Percentiles rank a stretch among this genome's conserved stretches.
Evolutionary conservation across 164 flowering plant species (phyloP).

Genomic region (Magnolia officinalis): DNA sequence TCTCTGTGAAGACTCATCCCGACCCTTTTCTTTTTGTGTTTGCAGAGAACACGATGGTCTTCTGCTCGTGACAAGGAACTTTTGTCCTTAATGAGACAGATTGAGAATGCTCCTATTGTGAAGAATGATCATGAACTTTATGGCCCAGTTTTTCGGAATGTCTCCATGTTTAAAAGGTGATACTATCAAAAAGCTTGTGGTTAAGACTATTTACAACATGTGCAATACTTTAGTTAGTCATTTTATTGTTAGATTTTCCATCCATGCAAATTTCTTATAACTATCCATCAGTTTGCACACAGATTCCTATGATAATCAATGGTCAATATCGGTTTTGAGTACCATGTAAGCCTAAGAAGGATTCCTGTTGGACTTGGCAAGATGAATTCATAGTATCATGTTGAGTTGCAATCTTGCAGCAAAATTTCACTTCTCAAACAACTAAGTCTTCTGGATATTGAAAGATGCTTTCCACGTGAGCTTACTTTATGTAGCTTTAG

Average conservation of each 20-base stretch:
- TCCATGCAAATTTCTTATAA: too few species aligned
- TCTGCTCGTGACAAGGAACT: conserved; percentile 10
- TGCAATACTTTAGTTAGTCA: not conserved
- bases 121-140: conserved; percentile 6
- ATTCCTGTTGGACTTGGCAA: too few species aligned
- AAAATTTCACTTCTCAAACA: not conserved
- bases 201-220: not conserved
- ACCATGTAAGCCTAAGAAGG: too few species aligned
- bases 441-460: not conserved
- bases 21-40: not conserved
- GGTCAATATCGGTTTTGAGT: too few species aligned
- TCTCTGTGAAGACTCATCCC: not conserved
- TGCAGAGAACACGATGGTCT: conserved; percentile 15
- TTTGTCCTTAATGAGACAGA: conserved; percentile 6
- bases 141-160: conserved; percentile 10
- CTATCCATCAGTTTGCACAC: too few species aligned
- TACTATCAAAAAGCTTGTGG: not conserved
- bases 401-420: too few species aligned
- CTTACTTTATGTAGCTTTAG: not conserved
- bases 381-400: too few species aligned
- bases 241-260: not conserved
- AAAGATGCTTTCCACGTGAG: not conserved
- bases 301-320: too few species aligned
- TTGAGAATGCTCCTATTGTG: conserved; percentile 15
- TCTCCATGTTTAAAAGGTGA: conserved; percentile 12